phyloP scores from a whole-genome alignment of 768 basidiomycete genomes.

The Psilocybe cubensis region DNA sequence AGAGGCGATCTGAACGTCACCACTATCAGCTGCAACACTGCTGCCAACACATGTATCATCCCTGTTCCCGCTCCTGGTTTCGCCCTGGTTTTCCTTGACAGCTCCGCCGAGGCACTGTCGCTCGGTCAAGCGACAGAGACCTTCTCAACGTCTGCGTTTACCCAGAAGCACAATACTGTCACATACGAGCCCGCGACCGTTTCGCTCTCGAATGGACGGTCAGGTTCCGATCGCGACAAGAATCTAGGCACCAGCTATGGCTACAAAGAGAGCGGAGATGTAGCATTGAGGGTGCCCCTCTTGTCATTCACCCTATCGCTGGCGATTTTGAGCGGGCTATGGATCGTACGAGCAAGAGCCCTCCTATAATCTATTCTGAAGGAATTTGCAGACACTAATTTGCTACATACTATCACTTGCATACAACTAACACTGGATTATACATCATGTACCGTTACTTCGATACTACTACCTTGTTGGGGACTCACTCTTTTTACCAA shows the following conservation, averaged over 20 bases:
- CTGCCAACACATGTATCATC: slow-evolving; percentile 57
- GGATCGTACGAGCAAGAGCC: background rate
- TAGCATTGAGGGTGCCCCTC: background rate
- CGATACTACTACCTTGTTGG: background rate
- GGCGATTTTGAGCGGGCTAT: background rate
- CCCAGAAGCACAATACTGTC: slow-evolving; percentile 55
- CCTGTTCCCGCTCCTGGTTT: slow-evolving; percentile 72
- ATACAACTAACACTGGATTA: background rate
- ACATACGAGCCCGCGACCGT: slow-evolving; percentile 58
- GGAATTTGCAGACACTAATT: background rate
- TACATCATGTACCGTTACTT: background rate
- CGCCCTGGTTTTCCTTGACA: slow-evolving; percentile 72
- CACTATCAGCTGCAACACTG: slow-evolving; percentile 62
- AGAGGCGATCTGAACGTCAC: slow-evolving; percentile 56
- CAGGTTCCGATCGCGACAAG: slow-evolving; percentile 23
- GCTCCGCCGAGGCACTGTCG: slow-evolving; percentile 12
- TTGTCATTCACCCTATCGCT: slow-evolving; percentile 6
- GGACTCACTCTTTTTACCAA: too few species aligned
- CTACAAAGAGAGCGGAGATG: slow-evolving; percentile 10
- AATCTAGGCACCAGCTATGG: slow-evolving; percentile 30
- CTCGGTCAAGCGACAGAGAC: slow-evolving; percentile 38
- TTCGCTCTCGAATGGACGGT: slow-evolving; percentile 54
- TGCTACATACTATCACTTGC: background rate
- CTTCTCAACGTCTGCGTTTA: slow-evolving; percentile 62
- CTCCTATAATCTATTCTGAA: background rate